Percentiles rank a stretch among this genome's conserved stretches.
Conservation (phyloP, 106 monocot species). For the Allium sativum region DNA sequence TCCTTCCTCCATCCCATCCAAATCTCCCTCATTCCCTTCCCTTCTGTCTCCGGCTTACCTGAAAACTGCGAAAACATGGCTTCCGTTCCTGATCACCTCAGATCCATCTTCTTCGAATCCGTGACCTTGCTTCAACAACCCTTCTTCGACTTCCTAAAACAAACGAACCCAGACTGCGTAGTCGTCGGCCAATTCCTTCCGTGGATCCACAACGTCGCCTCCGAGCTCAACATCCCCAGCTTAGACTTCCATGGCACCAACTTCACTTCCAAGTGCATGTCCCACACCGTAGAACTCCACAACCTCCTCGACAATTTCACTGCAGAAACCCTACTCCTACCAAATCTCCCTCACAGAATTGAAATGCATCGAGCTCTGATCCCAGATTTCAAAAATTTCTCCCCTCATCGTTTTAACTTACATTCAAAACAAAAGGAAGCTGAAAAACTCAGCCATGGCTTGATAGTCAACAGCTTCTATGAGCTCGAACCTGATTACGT, state of each 20-base stretch:
- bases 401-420: too few relatives aligned
- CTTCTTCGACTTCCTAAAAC: neutral
- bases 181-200: conserved; percentile 1
- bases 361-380: conserved; percentile 1
- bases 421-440: neutral
- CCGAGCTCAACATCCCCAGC: conserved; percentile 12
- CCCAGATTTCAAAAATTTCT: neutral
- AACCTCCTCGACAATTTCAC: neutral
- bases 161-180: neutral
- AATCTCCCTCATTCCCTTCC: neutral
- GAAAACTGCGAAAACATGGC: neutral
- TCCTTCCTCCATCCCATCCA: neutral
- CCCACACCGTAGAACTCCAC: too few relatives aligned
- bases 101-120: neutral
- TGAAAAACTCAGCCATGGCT: neutral
- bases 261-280: neutral
- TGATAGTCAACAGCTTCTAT: conserved; percentile 14
- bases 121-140: neutral
- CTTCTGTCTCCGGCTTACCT: neutral
- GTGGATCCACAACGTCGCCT: conserved; percentile 5
- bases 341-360: neutral
- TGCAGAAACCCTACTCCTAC: neutral
- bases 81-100: too few relatives aligned
- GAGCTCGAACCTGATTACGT: conserved; percentile 13
- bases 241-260: conserved; percentile 14